Percentiles rank a stretch among this genome's conserved stretches.
Conservation (phyloP, 495 filamentous ascomycete species). For the Penicillium malachiteum region DNA sequence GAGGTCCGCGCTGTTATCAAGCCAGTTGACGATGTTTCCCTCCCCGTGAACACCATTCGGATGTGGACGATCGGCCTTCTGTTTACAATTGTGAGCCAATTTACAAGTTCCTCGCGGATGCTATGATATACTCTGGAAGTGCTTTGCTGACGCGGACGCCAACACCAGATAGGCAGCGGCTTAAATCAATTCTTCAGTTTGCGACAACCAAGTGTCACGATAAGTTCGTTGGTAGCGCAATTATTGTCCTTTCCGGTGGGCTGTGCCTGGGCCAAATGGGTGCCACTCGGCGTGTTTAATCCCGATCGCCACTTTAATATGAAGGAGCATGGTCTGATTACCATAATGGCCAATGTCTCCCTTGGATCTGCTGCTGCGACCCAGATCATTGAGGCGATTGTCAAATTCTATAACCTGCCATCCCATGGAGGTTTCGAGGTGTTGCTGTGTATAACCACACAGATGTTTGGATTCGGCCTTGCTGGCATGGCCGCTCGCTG, state of each 20-base stretch:
- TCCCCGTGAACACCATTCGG: slow-evolving; percentile 66
- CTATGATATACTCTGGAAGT: too few species aligned
- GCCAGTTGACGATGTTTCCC: slow-evolving; percentile 62
- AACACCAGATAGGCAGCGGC: slow-evolving; percentile 55
- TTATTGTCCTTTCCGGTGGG: slow-evolving; percentile 71
- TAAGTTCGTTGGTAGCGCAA: slow-evolving; percentile 68
- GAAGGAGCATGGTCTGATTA: slow-evolving; percentile 77
- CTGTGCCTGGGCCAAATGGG: slow-evolving; percentile 54
- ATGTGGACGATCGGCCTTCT: slow-evolving; percentile 72
- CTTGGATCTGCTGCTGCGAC: slow-evolving; percentile 66
- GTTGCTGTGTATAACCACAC: slow-evolving; percentile 67
- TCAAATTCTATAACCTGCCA: slow-evolving; percentile 66
- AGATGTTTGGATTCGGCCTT: slow-evolving; percentile 71
- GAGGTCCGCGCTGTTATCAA: slow-evolving; percentile 52
- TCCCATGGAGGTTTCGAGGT: slow-evolving; percentile 68
- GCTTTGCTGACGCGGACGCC: neutral
- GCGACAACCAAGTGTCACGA: slow-evolving; percentile 55
- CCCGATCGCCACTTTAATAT: slow-evolving; percentile 73
- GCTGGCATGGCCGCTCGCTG: slow-evolving; percentile 61
- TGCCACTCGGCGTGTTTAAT: slow-evolving; percentile 60
- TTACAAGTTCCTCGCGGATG: too few species aligned
- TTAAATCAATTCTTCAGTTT: slow-evolving; percentile 74
- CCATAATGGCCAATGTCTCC: slow-evolving; percentile 68
- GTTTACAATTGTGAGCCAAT: slow-evolving; percentile 55
- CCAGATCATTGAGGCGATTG: slow-evolving; percentile 65